These are phyloP conservation scores for Globisporangium okanoganense DNA, from an alignment of 352 stramenopile genomes.

Conservation along the genomic window DNA sequence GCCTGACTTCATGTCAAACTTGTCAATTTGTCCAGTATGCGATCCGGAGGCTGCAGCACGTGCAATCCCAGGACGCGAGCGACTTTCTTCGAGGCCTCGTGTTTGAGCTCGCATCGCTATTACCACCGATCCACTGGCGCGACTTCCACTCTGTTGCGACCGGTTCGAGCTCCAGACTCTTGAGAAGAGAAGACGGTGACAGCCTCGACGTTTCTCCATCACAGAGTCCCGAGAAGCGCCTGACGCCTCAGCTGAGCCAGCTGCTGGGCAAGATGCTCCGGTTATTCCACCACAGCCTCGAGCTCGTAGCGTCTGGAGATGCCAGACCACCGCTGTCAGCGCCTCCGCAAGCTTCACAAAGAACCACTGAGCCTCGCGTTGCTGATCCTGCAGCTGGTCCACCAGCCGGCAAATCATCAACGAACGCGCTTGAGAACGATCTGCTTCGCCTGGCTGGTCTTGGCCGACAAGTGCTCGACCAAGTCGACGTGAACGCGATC, in stretches of 20 bases:
- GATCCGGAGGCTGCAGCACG: slow-evolving; percentile 39
- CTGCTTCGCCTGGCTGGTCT: not conserved
- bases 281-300: not conserved
- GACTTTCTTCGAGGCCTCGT: slow-evolving; percentile 26
- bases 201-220: not conserved
- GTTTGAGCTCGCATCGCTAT: slow-evolving; percentile 34
- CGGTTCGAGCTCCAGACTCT: not conserved
- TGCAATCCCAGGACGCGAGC: slow-evolving; percentile 16
- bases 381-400: not conserved
- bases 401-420: not conserved
- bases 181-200: not conserved
- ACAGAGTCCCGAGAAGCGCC: not conserved
- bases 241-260: not conserved
- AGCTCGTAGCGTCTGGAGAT: not conserved
- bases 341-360: not conserved
- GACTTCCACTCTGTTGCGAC: slow-evolving; percentile 8
- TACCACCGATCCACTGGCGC: slow-evolving; percentile 34
- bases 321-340: no score
- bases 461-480: not conserved
- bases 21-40: slow-evolving; percentile 28
- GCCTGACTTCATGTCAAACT: not conserved
- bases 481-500: slow-evolving; percentile 12
- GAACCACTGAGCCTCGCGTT: not conserved
- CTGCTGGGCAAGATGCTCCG: not conserved
- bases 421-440: not conserved